phyloP scores from a whole-genome alignment of 495 filamentous ascomycete species.

The Penicillium maclennaniae region DNA sequence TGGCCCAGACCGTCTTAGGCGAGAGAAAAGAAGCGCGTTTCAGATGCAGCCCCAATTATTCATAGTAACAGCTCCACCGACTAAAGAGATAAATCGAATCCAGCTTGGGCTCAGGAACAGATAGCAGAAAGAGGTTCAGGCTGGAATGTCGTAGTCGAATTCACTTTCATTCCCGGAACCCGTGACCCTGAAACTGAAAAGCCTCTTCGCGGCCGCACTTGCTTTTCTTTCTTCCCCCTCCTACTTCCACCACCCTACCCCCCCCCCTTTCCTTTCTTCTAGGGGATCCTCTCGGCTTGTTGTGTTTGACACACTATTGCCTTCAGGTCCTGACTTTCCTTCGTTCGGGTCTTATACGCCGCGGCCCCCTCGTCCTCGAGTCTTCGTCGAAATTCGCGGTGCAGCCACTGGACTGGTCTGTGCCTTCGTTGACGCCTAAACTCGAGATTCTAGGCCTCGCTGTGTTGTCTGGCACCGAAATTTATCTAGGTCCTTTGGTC shows the following conservation, averaged over 20 bases:
- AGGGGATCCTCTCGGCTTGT: constrained; percentile 29
- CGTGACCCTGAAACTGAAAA: constrained; percentile 25
- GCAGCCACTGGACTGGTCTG: constrained; percentile 54
- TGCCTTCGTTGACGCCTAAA: constrained; percentile 37
- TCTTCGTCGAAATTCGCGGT: constrained; percentile 24
- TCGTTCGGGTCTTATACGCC: constrained; percentile 27
- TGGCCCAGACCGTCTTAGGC: constrained; percentile 20
- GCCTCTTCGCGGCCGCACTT: constrained; percentile 19
- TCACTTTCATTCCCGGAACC: constrained; percentile 15
- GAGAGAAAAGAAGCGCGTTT: constrained; percentile 12
- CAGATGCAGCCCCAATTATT: constrained; percentile 20
- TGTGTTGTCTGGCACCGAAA: constrained; percentile 13
- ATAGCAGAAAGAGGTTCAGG: background rate
- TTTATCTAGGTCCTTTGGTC: constrained; percentile 11
- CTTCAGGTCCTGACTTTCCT: constrained; percentile 37
- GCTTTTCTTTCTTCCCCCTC: constrained; percentile 7
- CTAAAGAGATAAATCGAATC: constrained; percentile 7
- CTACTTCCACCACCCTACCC: constrained; percentile 7
- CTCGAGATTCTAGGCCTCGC: constrained; percentile 23
- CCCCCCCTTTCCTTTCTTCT: constrained; percentile 26
- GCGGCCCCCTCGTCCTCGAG: constrained; percentile 12
- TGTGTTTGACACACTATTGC: constrained; percentile 53
- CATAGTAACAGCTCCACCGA: constrained; percentile 22
- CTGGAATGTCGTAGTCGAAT: background rate
- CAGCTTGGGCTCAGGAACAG: background rate